These are phyloP conservation scores for Neostapfia colusana DNA, from an alignment of 176 grass and related monocot species.

Conservation along the genomic window DNA sequence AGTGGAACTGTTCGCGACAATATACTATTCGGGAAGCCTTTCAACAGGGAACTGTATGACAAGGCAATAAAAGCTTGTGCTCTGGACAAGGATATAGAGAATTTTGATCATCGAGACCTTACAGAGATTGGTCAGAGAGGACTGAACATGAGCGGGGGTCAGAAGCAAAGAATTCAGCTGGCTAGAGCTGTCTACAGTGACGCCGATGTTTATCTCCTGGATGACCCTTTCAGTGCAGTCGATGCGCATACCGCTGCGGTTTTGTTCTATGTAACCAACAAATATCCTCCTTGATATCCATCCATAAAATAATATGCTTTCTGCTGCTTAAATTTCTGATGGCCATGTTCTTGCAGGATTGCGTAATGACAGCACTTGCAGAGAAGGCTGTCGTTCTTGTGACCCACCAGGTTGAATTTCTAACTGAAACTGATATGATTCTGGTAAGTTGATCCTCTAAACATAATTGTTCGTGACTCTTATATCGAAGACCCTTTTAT, in stretches of 20 bases:
- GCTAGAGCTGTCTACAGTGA: constrained; percentile 88
- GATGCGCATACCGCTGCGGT: constrained; percentile 82
- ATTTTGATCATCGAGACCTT: constrained; percentile 74
- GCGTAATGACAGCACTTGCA: constrained; percentile 84
- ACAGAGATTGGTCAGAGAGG: constrained; percentile 96
- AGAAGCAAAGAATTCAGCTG: constrained; percentile 97
- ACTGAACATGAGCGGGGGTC: constrained; percentile 96
- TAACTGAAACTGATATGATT: constrained; percentile 66
- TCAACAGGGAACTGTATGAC: constrained; percentile 57
- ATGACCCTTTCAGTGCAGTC: constrained; percentile 91
- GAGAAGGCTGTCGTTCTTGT: constrained; percentile 91
- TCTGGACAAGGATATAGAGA: constrained; percentile 82
- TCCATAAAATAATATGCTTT: not conserved
- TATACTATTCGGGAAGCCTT: constrained; percentile 84
- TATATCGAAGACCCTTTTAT: not conserved
- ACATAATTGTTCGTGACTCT: not conserved
- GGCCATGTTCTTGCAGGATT: constrained; percentile 61
- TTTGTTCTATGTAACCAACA: constrained; percentile 81
- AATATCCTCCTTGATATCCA: not conserved
- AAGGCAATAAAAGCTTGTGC: constrained; percentile 72
- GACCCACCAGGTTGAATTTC: constrained; percentile 92
- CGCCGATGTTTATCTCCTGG: constrained; percentile 79
- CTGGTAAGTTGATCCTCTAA: constrained; percentile 47
- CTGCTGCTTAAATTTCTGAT: not conserved
- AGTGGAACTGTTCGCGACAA: constrained; percentile 88